phyloP scores from a whole-genome alignment of 2,329 filamentous ascomycete genomes.

The Neocatenulostroma microsporum region DNA sequence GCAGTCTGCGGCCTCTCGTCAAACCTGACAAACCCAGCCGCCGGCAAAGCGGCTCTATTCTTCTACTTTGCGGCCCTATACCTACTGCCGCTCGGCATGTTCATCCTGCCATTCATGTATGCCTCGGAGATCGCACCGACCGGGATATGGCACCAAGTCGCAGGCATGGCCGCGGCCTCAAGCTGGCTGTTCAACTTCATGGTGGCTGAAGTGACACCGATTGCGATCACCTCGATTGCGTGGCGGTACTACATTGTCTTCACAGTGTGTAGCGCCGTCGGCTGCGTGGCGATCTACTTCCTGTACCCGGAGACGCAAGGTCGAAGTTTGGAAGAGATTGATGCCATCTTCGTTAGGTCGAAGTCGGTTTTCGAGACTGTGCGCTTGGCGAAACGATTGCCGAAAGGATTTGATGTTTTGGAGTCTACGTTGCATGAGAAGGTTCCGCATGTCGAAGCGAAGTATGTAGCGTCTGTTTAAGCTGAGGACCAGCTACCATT shows the following conservation, averaged over 20 bases:
- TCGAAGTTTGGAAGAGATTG: conserved; percentile 24
- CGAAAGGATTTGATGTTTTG: conserved; percentile 11
- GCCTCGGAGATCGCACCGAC: conserved; percentile 26
- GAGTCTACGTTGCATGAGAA: no score
- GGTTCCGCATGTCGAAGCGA: no score
- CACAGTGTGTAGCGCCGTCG: no score
- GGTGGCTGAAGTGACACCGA: conserved; percentile 39
- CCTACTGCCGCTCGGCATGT: conserved; percentile 24
- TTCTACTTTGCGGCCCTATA: conserved; percentile 22
- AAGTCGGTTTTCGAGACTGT: conserved; percentile 17
- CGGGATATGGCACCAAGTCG: conserved; percentile 22
- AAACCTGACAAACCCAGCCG: no score
- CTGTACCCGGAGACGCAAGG: conserved; percentile 22
- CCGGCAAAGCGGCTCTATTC: conserved; percentile 13
- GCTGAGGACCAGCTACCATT: no score
- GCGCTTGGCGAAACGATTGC: conserved; percentile 17
- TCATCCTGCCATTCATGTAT: conserved; percentile 29
- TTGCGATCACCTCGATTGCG: conserved; percentile 48
- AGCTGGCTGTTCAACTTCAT: conserved; percentile 55
- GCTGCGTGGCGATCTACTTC: conserved; percentile 29
- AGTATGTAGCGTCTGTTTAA: no score
- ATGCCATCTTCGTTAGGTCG: conserved; percentile 22
- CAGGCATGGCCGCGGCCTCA: conserved; percentile 36
- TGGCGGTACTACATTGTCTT: conserved; percentile 22
- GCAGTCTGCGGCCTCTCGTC: conserved; percentile 19